Evolutionary conservation across 208 protist species (phyloP).

Genomic region (Entamoeba nuttalli): DNA sequence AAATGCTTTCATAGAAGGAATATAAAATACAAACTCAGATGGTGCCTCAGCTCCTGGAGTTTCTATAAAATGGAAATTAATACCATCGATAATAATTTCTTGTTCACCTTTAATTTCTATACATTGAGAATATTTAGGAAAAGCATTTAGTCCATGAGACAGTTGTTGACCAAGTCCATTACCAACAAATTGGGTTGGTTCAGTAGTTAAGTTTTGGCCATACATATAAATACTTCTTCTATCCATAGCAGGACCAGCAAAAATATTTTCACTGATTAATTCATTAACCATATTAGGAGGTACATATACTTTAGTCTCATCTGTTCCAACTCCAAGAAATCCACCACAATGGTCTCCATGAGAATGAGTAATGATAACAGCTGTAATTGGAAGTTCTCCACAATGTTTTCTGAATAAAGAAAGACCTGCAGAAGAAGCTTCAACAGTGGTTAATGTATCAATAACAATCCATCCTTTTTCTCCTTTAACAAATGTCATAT

Average conservation of each 20-base stretch:
- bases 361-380: not conserved
- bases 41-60: not conserved
- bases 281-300: not conserved
- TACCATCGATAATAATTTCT: not conserved
- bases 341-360: not conserved
- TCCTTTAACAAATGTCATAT: not conserved
- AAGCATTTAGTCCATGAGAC: not conserved
- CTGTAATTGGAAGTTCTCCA: not conserved
- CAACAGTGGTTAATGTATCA: not conserved
- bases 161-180: not conserved
- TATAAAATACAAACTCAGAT: not conserved
- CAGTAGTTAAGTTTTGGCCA: not conserved
- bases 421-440: not conserved
- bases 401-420: not conserved
- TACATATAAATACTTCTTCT: not conserved
- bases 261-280: not conserved
- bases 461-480: not conserved
- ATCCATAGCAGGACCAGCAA: not conserved
- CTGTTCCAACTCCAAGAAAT: not conserved
- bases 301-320: not conserved
- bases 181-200: not conserved
- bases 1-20: not conserved
- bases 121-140: not conserved
- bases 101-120: not conserved
- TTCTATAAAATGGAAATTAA: not conserved